phyloP scores from a whole-genome alignment of 225 moss, liverwort and hornwort species.

The Sphagnum contortum region DNA sequence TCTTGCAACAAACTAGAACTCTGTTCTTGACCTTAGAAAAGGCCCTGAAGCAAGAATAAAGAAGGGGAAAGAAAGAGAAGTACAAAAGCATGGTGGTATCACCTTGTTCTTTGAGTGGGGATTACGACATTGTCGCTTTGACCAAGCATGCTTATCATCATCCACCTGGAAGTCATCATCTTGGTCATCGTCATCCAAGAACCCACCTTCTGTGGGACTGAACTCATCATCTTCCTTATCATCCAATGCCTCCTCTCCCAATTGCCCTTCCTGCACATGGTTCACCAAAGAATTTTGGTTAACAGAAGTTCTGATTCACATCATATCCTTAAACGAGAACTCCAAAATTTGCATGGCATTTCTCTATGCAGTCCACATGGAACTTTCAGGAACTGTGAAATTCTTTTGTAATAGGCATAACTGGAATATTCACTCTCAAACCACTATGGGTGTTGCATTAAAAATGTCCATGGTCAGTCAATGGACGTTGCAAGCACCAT shows the following conservation, averaged over 20 bases:
- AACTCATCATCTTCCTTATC: conserved; percentile 37
- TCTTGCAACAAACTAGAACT: too few species aligned
- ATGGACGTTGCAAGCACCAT: too few species aligned
- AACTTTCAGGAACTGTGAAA: too few species aligned
- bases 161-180: conserved; percentile 34
- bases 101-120: conserved; percentile 23
- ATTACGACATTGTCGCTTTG: conserved; percentile 22
- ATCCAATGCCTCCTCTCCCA: conserved; percentile 15
- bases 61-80: not conserved
- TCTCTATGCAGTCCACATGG: too few species aligned
- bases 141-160: conserved; percentile 17
- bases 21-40: too few species aligned
- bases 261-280: conserved; percentile 15
- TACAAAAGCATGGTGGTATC: not conserved
- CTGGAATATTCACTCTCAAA: not conserved
- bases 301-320: not conserved
- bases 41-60: too few species aligned
- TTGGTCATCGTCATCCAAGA: conserved; percentile 22
- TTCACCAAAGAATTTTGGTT: not conserved
- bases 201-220: conserved; percentile 26
- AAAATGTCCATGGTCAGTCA: too few species aligned
- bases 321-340: too few species aligned
- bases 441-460: not conserved
- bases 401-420: not conserved
- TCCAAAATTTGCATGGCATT: too few species aligned